Conservation (phyloP, 2,329 filamentous ascomycete species). For the Ceratocystis ficicola region DNA sequence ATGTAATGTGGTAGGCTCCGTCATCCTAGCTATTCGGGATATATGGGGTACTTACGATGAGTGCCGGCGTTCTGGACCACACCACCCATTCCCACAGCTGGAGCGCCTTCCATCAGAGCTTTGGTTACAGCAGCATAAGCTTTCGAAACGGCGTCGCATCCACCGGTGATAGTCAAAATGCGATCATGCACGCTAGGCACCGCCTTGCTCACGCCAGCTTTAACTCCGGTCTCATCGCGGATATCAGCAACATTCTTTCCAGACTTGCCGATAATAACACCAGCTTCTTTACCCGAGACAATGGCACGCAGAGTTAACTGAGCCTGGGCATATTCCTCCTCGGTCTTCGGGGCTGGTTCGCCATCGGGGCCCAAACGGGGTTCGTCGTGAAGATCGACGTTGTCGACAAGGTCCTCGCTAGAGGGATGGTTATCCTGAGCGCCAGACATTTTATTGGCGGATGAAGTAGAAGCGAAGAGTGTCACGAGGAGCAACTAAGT, state of each 20-base stretch:
- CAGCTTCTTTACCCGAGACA: conserved; percentile 96
- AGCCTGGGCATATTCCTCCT: conserved; percentile 89
- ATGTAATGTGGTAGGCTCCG: no score
- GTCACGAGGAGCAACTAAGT: conserved; percentile 13
- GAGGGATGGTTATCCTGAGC: conserved; percentile 45
- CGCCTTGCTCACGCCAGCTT: conserved; percentile 96
- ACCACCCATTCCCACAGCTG: conserved; percentile 91
- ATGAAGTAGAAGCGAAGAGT: conserved; percentile 23
- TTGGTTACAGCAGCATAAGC: conserved; percentile 91
- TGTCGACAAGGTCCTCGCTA: conserved; percentile 54
- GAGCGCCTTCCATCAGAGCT: conserved; percentile 81
- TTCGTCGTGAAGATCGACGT: conserved; percentile 49
- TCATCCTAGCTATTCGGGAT: no score
- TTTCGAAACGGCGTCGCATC: conserved; percentile 75
- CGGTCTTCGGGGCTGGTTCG: conserved; percentile 74
- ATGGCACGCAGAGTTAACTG: conserved; percentile 93
- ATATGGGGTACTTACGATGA: conserved; percentile 58
- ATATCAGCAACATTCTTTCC: conserved; percentile 97
- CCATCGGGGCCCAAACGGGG: conserved; percentile 56
- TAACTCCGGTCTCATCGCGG: conserved; percentile 93
- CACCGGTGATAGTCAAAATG: conserved; percentile 86
- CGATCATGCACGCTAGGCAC: conserved; percentile 95
- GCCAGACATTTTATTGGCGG: conserved; percentile 43
- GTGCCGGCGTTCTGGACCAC: conserved; percentile 77
- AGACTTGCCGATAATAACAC: conserved; percentile 96